Evolutionary conservation across 192 early-diverging fungal species (phyloP), one percentile per base, ranked within the genome.

Genomic region (Podila horticola): DNA sequence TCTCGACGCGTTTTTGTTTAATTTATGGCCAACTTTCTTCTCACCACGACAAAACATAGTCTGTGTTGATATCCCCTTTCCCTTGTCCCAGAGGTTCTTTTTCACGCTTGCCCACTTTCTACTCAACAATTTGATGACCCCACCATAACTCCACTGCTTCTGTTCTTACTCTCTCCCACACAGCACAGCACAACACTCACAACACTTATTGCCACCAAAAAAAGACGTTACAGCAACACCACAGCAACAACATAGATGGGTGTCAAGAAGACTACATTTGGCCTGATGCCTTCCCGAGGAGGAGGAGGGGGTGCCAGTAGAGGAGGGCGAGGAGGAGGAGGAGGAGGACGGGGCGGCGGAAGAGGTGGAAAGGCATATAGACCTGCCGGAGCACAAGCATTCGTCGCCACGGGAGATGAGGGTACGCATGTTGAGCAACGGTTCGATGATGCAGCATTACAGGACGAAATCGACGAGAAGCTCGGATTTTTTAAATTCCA

Each of bases 401-500:
- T 67, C 34, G 77, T 81, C 3, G 48, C 71, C 29, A 73, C 77
- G 10, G 77, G 77, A 19, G 77, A 81, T 28, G 77, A 81, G 34
- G 77, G 77, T 15, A 81, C 77, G 9, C 67, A 67, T 64, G 55
- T 81, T 9, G 77, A 81, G 57, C 77, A 81, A 51, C 70, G 77
- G 31, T 81, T 81, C 30, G 77, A 81, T 5, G 77, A 81, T 55
- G 71, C 57, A 22, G 66, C 67, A 29, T 50, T 72, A 29, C 74
- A 83, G 29, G 84, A 88, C 71, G 82, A 82, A 64, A 79, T 94
- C 62, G 91, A 93, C 64, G 82, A 72, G 12, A 85, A 84, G 61
- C 83, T 94, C 29, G 92, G 92, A 34, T 94, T 93, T 60, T 64
- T 79, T 17, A 84, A 89, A 74, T 92, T 92, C 72, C 88, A 93